These are phyloP conservation scores for Hirsutella thompsonii DNA, from an alignment of 2,329 filamentous ascomycete species.

Conservation along the genomic window DNA sequence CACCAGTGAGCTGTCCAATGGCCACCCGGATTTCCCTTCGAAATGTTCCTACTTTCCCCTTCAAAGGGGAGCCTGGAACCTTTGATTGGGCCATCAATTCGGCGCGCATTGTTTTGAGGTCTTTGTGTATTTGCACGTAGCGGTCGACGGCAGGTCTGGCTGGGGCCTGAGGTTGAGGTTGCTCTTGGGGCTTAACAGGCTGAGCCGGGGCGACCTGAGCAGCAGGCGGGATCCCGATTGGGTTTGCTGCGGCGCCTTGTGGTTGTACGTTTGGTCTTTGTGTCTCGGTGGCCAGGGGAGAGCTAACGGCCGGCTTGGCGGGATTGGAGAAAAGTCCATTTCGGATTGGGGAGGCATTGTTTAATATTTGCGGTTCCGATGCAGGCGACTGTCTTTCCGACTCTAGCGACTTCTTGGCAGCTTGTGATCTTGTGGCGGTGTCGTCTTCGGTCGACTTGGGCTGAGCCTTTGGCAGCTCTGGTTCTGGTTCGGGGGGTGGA, in stretches of 20 bases:
- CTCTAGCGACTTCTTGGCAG: constrained; percentile 6
- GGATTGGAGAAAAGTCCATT: constrained; percentile 11
- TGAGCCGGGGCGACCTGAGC: neutral
- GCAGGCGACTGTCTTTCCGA: neutral
- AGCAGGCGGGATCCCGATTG: neutral
- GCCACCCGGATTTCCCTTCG: constrained; percentile 58
- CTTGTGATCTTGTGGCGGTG: constrained; percentile 1
- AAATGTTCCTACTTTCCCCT: constrained; percentile 56
- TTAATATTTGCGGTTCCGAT: neutral
- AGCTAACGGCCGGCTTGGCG: constrained; percentile 9
- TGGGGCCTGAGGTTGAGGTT: neutral
- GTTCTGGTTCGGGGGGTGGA: constrained; percentile 10
- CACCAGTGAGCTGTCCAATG: constrained; percentile 60
- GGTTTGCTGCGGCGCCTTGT: neutral
- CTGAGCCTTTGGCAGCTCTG: constrained; percentile 11
- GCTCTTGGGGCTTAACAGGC: neutral
- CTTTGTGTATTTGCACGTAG: constrained; percentile 49
- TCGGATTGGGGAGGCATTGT: neutral
- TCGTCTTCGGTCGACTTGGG: constrained; percentile 4
- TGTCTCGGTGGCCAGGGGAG: neutral
- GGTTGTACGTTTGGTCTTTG: neutral
- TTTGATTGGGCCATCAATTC: constrained; percentile 45
- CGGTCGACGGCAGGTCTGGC: constrained; percentile 20
- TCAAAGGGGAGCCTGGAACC: constrained; percentile 32
- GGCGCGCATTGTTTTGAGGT: constrained; percentile 55